Evolutionary conservation across 2,329 filamentous ascomycete species (phyloP).

Genomic region (Didymella segeticola): DNA sequence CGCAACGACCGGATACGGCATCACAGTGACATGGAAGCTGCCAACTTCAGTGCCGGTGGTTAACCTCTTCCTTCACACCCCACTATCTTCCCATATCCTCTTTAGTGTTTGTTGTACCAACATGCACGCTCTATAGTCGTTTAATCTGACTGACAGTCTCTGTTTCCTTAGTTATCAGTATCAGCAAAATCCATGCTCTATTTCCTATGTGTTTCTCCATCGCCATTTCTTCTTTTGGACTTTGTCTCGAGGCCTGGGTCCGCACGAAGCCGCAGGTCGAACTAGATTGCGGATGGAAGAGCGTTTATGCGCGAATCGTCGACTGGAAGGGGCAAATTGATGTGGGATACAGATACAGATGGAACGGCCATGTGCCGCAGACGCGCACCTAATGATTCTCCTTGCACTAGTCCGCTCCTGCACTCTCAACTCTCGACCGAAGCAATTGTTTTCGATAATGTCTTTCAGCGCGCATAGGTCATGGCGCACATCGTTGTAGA

Average conservation of each 20-base stretch:
- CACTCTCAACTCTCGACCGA: constrained; percentile 8
- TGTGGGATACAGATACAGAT: constrained; percentile 41
- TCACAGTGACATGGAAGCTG: constrained; percentile 35
- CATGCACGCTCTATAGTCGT: constrained; percentile 23
- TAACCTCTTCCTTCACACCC: constrained; percentile 22
- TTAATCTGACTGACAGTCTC: constrained; percentile 42
- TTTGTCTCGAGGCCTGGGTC: constrained; percentile 37
- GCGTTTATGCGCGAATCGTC: constrained; percentile 25
- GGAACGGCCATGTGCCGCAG: constrained; percentile 33
- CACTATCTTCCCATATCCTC: constrained; percentile 18
- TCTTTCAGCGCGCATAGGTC: constrained; percentile 15
- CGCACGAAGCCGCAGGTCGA: constrained; percentile 27
- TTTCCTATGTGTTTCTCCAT: constrained; percentile 45
- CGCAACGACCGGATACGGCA: constrained; percentile 34
- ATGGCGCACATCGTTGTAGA: constrained; percentile 28
- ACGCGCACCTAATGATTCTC: constrained; percentile 32
- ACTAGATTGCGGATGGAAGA: constrained; percentile 19
- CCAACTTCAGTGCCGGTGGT: constrained; percentile 37
- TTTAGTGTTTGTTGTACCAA: constrained; percentile 17
- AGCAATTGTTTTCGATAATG: constrained; percentile 11
- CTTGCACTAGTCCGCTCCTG: constrained; percentile 12
- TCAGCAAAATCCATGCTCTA: constrained; percentile 19
- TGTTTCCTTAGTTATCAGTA: constrained; percentile 34
- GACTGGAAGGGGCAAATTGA: constrained; percentile 32
- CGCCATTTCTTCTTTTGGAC: constrained; percentile 35